A percentile compares a stretch with the other conserved stretches of the same genome.
Evolutionary conservation across 306 rosid species (phyloP).

Genomic region (Cicer chorassanicum): DNA sequence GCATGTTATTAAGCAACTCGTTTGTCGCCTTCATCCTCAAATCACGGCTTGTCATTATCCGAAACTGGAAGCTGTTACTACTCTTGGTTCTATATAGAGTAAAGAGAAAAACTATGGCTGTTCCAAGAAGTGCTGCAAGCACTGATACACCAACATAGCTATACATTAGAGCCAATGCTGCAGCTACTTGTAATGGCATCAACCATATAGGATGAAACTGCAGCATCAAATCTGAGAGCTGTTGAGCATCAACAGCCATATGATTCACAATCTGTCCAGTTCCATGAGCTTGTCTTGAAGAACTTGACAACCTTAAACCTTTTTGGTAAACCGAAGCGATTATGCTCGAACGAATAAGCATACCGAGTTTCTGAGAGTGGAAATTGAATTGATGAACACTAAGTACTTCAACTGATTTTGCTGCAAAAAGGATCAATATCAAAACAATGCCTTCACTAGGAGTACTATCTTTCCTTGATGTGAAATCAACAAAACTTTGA

Average conservation of each 20-base stretch:
- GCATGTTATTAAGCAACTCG: constrained; percentile 80
- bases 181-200: constrained; percentile 72
- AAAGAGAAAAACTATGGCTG: constrained; percentile 50
- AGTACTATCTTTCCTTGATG: constrained; percentile 60
- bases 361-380: constrained; percentile 72
- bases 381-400: constrained; percentile 76
- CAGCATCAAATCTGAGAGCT: constrained; percentile 75
- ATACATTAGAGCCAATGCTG: constrained; percentile 67
- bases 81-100: constrained; percentile 51
- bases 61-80: constrained; percentile 63
- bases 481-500: constrained; percentile 68
- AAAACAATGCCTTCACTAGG: constrained; percentile 67
- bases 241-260: constrained; percentile 94
- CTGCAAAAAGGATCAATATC: constrained; percentile 57
- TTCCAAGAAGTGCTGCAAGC: constrained; percentile 59
- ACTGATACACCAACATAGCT: constrained; percentile 57
- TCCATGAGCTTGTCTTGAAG: constrained; percentile 80
- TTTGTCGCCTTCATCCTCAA: constrained; percentile 83
- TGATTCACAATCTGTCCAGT: constrained; percentile 85
- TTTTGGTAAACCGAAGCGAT: constrained; percentile 75
- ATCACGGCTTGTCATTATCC: constrained; percentile 76
- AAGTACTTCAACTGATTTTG: constrained; percentile 72
- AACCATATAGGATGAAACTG: constrained; percentile 82
- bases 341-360: constrained; percentile 76
- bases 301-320: constrained; percentile 71